These are phyloP conservation scores for Syzygium oleosum DNA, from an alignment of 345 rosid species.

Conservation along the genomic window DNA sequence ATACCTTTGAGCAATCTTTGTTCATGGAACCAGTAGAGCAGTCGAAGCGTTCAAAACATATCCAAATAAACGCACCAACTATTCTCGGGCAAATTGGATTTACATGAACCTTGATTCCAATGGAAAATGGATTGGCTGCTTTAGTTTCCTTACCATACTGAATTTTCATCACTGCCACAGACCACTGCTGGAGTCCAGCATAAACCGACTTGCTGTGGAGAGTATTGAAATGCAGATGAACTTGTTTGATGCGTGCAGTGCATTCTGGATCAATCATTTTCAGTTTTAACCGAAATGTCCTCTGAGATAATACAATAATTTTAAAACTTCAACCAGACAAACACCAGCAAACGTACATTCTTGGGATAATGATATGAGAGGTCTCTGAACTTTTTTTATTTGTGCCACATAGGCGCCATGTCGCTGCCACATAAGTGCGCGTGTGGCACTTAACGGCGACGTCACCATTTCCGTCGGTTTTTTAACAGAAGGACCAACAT, in stretches of 20 bases:
- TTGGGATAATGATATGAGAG: neutral
- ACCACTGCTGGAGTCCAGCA: neutral
- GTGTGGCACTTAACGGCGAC: no score
- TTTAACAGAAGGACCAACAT: neutral
- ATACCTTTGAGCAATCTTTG: neutral
- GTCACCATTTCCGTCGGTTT: neutral
- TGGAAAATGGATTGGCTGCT: neutral
- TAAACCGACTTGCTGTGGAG: neutral
- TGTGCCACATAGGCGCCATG: neutral
- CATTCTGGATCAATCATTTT: neutral
- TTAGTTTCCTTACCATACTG: neutral
- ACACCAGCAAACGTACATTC: neutral
- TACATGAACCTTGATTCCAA: neutral
- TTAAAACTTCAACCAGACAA: neutral
- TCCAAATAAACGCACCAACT: neutral
- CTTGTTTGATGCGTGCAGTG: neutral
- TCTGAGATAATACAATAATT: neutral
- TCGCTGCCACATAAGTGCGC: neutral
- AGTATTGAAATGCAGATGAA: neutral
- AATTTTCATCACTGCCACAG: neutral
- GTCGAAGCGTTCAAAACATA: neutral
- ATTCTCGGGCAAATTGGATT: neutral
- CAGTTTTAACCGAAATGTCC: neutral
- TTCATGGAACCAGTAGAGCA: neutral
- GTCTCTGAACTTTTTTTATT: neutral